Evolutionary conservation across 768 basidiomycete genomes (phyloP).

Genomic region (Inosperma sp.): DNA sequence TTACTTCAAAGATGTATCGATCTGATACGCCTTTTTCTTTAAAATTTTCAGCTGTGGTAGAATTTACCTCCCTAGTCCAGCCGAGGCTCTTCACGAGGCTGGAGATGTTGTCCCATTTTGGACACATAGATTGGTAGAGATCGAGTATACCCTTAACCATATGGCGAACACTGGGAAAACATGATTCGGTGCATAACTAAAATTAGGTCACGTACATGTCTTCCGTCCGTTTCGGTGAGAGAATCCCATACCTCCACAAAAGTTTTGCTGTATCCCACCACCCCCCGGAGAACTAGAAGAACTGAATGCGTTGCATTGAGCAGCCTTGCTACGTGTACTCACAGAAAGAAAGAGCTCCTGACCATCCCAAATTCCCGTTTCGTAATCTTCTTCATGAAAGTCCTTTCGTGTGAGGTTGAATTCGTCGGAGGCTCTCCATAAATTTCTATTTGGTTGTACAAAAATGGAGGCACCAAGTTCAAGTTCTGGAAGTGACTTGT

Average conservation of each 20-base stretch:
- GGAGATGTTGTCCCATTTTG: slow-evolving; percentile 59
- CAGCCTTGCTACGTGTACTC: slow-evolving; percentile 17
- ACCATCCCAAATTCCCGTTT: slow-evolving; percentile 83
- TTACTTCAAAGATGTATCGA: slow-evolving; percentile 63
- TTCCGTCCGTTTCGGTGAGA: slow-evolving; percentile 54
- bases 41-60: slow-evolving; percentile 56
- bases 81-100: slow-evolving; percentile 50
- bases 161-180: slow-evolving; percentile 43
- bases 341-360: slow-evolving; percentile 62
- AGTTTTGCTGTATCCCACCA: slow-evolving; percentile 77
- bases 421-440: slow-evolving; percentile 72
- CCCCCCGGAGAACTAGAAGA: slow-evolving; percentile 40
- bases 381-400: slow-evolving; percentile 46
- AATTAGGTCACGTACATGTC: slow-evolving; percentile 39
- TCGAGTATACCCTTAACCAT: slow-evolving; percentile 49
- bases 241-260: slow-evolving; percentile 72
- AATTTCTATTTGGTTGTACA: slow-evolving; percentile 63
- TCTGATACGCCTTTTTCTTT: slow-evolving; percentile 47
- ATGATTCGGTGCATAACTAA: background rate
- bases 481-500: slow-evolving; percentile 51
- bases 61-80: slow-evolving; percentile 46
- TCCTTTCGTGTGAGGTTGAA: slow-evolving; percentile 61
- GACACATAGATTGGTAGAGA: slow-evolving; percentile 52
- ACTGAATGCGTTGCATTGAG: slow-evolving; percentile 1
- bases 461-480: slow-evolving; percentile 92